Base-by-base conservation (phyloP, 495 filamentous ascomycete genomes). In the Podospora anserina region DNA sequence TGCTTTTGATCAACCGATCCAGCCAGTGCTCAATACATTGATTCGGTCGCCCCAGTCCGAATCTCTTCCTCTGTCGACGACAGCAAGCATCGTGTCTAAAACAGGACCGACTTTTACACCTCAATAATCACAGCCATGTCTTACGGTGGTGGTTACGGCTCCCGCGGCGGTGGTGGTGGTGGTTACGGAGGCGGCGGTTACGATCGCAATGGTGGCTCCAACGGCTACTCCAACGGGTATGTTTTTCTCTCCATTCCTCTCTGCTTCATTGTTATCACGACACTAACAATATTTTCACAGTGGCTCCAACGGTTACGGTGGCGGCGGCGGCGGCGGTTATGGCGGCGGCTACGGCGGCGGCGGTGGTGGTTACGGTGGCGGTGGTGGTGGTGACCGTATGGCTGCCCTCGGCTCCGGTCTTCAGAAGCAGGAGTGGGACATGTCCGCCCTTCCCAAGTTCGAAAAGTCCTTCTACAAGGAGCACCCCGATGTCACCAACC, bases 401-500 rank as follows among this genome's bases (percentile, higher is more conserved):
- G 90, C 88, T 72, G 90, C 90, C 79, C 90, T 99, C 64, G 95
- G 95, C 71, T 87, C 91, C 66, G 86, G 87, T 71, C 83, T 98
- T 66, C 91, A 95, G 83, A 88, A 88, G 71, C 95, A 96, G 72
- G 85, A 87, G 57, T 97, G 91, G 90, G 94, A 99, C 80, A 74
- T 94, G 19, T 82, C 78, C 77, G 82, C 89, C 27, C 76, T 99
- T 26, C 94, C 95, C 70, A 97, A 97, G 81, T 99, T 99, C 79
- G 95, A 99, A 77, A 99, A 99, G 83, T 93, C 91, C 28, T 99
- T 99, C 85, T 99, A 99, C 85, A 96, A 97, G 81, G 95, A 98
- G 81, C 88, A 94, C 74, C 86, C 88, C 5, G 85, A 87, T 67
- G 95, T 99, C 32, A 78, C 88, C 64, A 80, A 77, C 69, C 93